Conservation (phyloP, 2,329 filamentous ascomycete genomes). For the Onygena corvina region DNA sequence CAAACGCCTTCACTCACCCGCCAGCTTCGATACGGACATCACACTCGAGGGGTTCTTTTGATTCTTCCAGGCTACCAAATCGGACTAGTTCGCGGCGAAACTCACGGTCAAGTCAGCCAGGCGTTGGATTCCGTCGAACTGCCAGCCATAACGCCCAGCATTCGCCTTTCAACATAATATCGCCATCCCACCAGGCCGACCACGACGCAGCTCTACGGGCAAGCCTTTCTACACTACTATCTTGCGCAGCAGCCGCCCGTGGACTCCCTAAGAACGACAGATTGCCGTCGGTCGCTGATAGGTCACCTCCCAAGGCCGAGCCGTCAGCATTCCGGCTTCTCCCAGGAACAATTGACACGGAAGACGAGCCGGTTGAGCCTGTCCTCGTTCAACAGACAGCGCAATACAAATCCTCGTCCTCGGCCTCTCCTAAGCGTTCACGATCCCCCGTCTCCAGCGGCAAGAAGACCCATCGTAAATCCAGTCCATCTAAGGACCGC, state of each 20-base stretch:
- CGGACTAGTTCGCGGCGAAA: conserved; percentile 27
- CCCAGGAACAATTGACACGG: conserved; percentile 47
- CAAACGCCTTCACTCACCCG: conserved; percentile 84
- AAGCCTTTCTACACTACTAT: conserved; percentile 86
- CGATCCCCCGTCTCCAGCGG: conserved; percentile 18
- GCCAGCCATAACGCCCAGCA: conserved; percentile 39
- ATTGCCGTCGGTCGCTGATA: conserved; percentile 19
- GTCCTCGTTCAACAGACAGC: conserved; percentile 11
- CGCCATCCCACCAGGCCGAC: conserved; percentile 66
- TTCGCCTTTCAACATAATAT: conserved; percentile 54
- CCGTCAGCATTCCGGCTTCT: conserved; percentile 47
- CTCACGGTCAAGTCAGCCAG: conserved; percentile 29
- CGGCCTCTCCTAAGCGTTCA: conserved; percentile 13
- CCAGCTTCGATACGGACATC: conserved; percentile 41
- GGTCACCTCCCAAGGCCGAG: conserved; percentile 25
- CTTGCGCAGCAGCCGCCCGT: conserved; percentile 83
- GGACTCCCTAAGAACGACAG: conserved; percentile 54
- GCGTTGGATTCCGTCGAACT: conserved; percentile 20
- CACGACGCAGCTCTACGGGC: conserved; percentile 88
- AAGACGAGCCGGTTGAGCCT: conserved; percentile 14
- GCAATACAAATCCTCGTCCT: background rate
- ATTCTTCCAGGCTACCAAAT: conserved; percentile 31
- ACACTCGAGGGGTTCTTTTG: conserved; percentile 40
- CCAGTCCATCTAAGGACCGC: conserved; percentile 31
- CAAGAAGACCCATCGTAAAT: conserved; percentile 18